phyloP scores from a whole-genome alignment of 306 rosid genomes.

The Cicer pinnatifidum region DNA sequence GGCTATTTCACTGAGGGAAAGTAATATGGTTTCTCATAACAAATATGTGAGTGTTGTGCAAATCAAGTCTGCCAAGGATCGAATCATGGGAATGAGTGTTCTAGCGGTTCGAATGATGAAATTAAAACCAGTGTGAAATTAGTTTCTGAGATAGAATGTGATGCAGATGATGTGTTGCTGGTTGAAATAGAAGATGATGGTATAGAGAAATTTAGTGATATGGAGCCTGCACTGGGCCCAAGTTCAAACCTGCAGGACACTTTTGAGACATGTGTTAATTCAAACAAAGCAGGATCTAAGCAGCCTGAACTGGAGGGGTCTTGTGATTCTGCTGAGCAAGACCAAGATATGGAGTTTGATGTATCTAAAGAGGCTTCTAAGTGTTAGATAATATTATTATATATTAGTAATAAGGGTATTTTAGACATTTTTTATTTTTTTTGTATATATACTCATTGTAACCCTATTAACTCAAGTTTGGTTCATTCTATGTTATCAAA shows the following conservation, averaged over 20 bases:
- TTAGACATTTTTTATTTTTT: no score
- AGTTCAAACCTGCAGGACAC: constrained; percentile 25
- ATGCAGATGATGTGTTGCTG: background rate
- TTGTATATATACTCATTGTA: no score
- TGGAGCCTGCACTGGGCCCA: constrained; percentile 5
- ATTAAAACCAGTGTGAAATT: background rate
- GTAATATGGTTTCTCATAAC: constrained; percentile 45
- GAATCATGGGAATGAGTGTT: no score
- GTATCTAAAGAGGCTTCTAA: background rate
- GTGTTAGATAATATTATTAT: no score
- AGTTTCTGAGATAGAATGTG: background rate
- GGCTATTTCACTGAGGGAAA: constrained; percentile 19
- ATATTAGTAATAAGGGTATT: no score
- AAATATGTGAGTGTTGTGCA: background rate
- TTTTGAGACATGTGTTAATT: constrained; percentile 15
- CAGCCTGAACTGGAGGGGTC: constrained; percentile 15
- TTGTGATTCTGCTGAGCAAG: constrained; percentile 19
- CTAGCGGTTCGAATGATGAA: no score
- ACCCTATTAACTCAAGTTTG: no score
- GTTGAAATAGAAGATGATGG: constrained; percentile 20
- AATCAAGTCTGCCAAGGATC: no score
- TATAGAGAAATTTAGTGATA: background rate
- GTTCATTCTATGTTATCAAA: no score
- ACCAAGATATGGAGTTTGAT: constrained; percentile 2
- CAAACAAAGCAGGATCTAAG: constrained; percentile 33